Base-by-base conservation (phyloP, 164 flowering plant genomes). In the Tetrastigma voinierianum region DNA sequence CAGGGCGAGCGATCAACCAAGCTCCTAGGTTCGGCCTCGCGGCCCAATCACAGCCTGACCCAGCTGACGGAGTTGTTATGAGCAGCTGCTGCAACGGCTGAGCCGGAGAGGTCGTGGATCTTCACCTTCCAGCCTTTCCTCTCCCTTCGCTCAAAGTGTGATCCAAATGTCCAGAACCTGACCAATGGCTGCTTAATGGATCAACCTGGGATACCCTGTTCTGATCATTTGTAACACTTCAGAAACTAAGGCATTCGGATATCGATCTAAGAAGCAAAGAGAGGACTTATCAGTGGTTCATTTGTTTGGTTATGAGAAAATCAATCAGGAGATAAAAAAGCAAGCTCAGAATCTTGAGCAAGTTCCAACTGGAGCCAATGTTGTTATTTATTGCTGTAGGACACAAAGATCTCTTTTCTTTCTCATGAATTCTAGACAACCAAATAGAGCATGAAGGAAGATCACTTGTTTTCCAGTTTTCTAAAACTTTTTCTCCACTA, bases 21-120 rank as follows among this genome's bases (percentile, higher is more conserved):
- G 93, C 87, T 70, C 98, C 98, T 56, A 96, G 98, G 84, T 92
- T 92, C 59, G 98, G 86, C 67, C 80, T 79, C n/a, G 90, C 89
- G 19, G 90, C 98, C 83, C 90, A 87, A 72, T 92, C 96, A 72
- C 91, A 85, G 53, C 98, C 96, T 53, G 98, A 87, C 54, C 95
- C 93, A 67, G 90, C 98, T 76, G 90, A 93, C 7, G 98, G 98
- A 59, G 96, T 93, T 43, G 95, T 84, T 78, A 93, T 90, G 84
- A 89, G 90, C 66, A 96, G 98, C 95, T 63, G 95, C 96, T 6
- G 98, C 98, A 56, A 93, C 91, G 24, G 95, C 93, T 10, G 96
- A 87, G 67, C 98, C 98, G 46, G 95, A 93, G 68, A 92, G 90
- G 71, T 92, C 96, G 61, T 92, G 94, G 51, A 92, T 88, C 80